Base-by-base conservation (phyloP, 208 protist species). In the Kentomonas sorsogonicus region DNA sequence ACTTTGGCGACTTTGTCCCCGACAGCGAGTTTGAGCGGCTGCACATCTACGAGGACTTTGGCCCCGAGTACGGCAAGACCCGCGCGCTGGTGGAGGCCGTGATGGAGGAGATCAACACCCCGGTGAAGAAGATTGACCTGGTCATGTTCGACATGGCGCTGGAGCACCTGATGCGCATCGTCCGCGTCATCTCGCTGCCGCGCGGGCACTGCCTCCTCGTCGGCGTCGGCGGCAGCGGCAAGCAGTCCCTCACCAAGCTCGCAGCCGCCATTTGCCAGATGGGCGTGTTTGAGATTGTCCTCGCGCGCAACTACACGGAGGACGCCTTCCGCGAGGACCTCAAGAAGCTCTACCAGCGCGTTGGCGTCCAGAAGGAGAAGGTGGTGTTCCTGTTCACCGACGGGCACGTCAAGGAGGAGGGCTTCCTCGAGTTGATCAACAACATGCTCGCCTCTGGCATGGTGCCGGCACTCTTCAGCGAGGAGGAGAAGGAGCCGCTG, bases 81-180 rank as follows among this genome's bases (percentile, higher is more conserved):
- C 82, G 82, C 9, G 23, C 77, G 7, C 74, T 98, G n/a, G 94
- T 97, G 33, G 92, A 98, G 55, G 54, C 74, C 30, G 80, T 98
- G 26, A 80, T 98, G 66, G 83, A 97, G 22, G 96, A 98, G 66
- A 98, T 98, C 60, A 95, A 97, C 72, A 90, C 77, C 1, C 75
- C 80, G 3, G 72, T 87, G 39, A 86, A 91, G 66, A 87, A 85
- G 63, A 95, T 99, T 74, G 89, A 98, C 69, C 77, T 99, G 0
- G 98, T 99, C 38, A 95, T 99, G 79, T 99, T 99, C 71, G 95
- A 99, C 60, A 98, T 99, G 84, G 97, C 97, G 6, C 66, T 99
- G 3, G 94, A 98, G 61, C 98, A 99, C 61, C 72, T 99, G 22
- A 63, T 94, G 16, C 88, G 97, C 57, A 95, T 99, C 41, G 88